A percentile compares a stretch with the other conserved stretches of the same genome.
Conservation (phyloP, 495 filamentous ascomycete species). For the Platismatia glauca region DNA sequence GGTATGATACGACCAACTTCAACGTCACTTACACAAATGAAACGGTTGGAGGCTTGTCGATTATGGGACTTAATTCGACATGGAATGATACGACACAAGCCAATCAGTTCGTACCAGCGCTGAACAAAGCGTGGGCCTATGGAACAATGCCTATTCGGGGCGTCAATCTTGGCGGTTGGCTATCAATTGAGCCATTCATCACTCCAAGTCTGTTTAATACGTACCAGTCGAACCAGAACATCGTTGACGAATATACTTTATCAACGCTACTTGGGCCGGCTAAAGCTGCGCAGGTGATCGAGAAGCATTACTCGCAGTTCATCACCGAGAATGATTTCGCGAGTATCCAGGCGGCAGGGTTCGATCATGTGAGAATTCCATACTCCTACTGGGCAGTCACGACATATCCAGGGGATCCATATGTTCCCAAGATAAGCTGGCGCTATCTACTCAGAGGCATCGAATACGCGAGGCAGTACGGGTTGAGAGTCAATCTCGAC, state of each 20-base stretch:
- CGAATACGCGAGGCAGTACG: slow-evolving; percentile 89
- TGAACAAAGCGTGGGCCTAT: slow-evolving; percentile 66
- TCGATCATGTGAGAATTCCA: slow-evolving; percentile 93
- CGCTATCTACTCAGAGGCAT: slow-evolving; percentile 88
- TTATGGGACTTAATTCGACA: slow-evolving; percentile 81
- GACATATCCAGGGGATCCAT: slow-evolving; percentile 80
- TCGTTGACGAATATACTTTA: slow-evolving; percentile 87
- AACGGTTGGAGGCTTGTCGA: slow-evolving; percentile 71
- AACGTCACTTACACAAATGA: slow-evolving; percentile 88
- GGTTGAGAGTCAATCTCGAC: slow-evolving; percentile 88
- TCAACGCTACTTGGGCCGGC: slow-evolving; percentile 55
- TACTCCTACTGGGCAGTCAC: slow-evolving; percentile 93
- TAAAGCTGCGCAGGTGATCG: slow-evolving; percentile 54
- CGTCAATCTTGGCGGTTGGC: slow-evolving; percentile 92
- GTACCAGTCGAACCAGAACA: slow-evolving; percentile 50
- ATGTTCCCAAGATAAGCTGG: slow-evolving; percentile 81
- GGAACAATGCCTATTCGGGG: slow-evolving; percentile 71
- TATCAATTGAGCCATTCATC: slow-evolving; percentile 91
- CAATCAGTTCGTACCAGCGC: slow-evolving; percentile 68
- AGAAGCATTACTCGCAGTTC: slow-evolving; percentile 86
- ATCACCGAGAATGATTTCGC: slow-evolving; percentile 73
- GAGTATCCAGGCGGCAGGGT: slow-evolving; percentile 76
- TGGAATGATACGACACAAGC: slow-evolving; percentile 79
- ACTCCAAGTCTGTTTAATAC: slow-evolving; percentile 76
- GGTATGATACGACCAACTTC: slow-evolving; percentile 86